Evolutionary conservation across 352 stramenopile species (phyloP), one percentile per base, ranked within the genome.

Genomic region (Pythium aristosporum): DNA sequence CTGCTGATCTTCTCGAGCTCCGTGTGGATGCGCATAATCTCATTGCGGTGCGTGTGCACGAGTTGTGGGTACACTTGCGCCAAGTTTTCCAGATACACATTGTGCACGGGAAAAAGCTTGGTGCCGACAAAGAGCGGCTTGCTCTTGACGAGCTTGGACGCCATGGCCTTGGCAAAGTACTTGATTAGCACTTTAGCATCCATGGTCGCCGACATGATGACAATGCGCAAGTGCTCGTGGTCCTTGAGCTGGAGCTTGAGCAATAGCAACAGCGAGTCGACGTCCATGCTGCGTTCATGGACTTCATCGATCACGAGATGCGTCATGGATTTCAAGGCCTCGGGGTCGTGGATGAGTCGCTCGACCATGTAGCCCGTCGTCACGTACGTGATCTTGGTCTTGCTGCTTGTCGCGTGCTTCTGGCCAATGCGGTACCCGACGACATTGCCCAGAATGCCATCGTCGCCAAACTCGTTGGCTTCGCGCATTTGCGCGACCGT

Each of bases 181-280:
- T 91, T 88, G 49, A 93, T 78, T n/a, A 96, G 73, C 46, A 98
- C 71, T n/a, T 91, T 82, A 0, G 94, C 91, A 55, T 97, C 94
- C 70, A 99, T 89, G 7, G 97, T 99, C 15, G 97, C 97, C 49
- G 85, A 97, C 96, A 99, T 99, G 48, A 99, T 91, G 16, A 99
- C 83, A 2, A 99, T 68, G 6, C 92, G 82, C 5, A 98, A 74
- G 41, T 92, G 71, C 15, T 72, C 50, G 48, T 89, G 72, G 16
- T 85, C 48, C 48, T 77, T 79, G n/a, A 91, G 60, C 53, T 92
- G 76, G 6, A 91, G 69, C 21, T 96, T 89, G 28, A 96, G 82
- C 25, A 99, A 71, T 16, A 98, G 68, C 28, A 98, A 89, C 4
- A 99, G 72, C 23, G 99, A 79, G 62, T 99, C 97, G 15, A 97